Base-by-base conservation (phyloP, 768 basidiomycete genomes). In the Nidularia pulvinata region DNA sequence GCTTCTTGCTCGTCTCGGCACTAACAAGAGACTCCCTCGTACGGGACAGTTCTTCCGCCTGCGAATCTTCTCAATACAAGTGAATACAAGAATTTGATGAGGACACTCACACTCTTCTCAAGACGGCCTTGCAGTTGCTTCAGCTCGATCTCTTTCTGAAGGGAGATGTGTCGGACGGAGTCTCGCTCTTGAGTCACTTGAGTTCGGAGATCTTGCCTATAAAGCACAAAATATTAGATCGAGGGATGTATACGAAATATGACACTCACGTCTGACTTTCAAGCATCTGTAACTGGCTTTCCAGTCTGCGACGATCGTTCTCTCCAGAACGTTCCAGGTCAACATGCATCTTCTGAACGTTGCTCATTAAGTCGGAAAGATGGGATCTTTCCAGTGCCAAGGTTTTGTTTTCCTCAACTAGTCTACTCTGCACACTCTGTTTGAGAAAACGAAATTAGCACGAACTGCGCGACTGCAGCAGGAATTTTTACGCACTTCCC, bases 331-430 rank as follows among this genome's bases (percentile, higher is more conserved):
- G 81, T 64, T 95, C 93, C 6, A 92, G 76, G 60, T 97, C 95
- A 52, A 83, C 84, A 61, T 93, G 91, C 85, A 97, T 93, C 63
- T 83, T 89, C 69, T 95, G 93, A 22, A 96, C 86, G 63, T 92
- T 95, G 25, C 80, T 75, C 84, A 96, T 93, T 30, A 97, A 78
- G 65, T 95, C 92, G 2, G 91, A 85, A 3, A 97, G 76, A 55
- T 91, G 88, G 0, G 93, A 86, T 7, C 93, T 85, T 63, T 97
- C 95, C 61, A 86, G 75, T 11, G 88, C 75, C 4, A 97, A 75
- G 0, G 78, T 80, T 66, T 85, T 85, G 71, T 97, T 95, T 68
- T 98, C 94, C 47, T 93, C 88, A 3, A 88, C 81, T 11, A 98
- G 77, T 30, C 95, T 87, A 45, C 62, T 62, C 77, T 97, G 93